These are phyloP conservation scores for Arthrocladium fulminans DNA, from an alignment of 2,329 filamentous ascomycete genomes.

Conservation along the genomic window DNA sequence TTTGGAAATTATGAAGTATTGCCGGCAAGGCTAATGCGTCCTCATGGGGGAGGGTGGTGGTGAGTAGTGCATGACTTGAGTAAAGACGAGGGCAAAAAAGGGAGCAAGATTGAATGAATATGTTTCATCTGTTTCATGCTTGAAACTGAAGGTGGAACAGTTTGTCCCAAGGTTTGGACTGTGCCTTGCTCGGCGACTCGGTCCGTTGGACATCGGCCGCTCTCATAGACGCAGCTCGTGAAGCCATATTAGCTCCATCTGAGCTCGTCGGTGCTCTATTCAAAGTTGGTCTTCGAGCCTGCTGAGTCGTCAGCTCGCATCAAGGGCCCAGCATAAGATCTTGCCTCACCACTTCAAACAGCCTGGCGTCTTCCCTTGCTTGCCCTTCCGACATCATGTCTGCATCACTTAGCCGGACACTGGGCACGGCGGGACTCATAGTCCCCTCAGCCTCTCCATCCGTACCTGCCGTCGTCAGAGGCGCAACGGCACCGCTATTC, in stretches of 20 bases:
- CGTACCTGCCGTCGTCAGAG: slow-evolving; percentile 3
- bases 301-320: slow-evolving; percentile 14
- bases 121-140: background rate
- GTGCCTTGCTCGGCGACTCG: slow-evolving; percentile 14
- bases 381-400: slow-evolving; percentile 2
- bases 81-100: background rate
- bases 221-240: background rate
- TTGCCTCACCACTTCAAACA: slow-evolving; percentile 42
- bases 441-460: slow-evolving; percentile 8
- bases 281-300: slow-evolving; percentile 2
- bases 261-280: background rate
- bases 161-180: slow-evolving; percentile 29
- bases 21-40: no score
- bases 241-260: slow-evolving; percentile 1
- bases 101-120: background rate
- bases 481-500: slow-evolving; percentile 2
- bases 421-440: slow-evolving; percentile 16
- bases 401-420: slow-evolving; percentile 10
- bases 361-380: slow-evolving; percentile 32
- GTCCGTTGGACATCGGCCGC: slow-evolving; percentile 2
- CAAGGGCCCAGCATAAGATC: slow-evolving; percentile 37
- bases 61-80: background rate
- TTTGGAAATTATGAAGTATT: no score
- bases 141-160: slow-evolving; percentile 37
- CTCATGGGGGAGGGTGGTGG: no score